Evolutionary conservation across 1,284 basidiomycete species (phyloP).

Genomic region (Tranzscheliella williamsii): DNA sequence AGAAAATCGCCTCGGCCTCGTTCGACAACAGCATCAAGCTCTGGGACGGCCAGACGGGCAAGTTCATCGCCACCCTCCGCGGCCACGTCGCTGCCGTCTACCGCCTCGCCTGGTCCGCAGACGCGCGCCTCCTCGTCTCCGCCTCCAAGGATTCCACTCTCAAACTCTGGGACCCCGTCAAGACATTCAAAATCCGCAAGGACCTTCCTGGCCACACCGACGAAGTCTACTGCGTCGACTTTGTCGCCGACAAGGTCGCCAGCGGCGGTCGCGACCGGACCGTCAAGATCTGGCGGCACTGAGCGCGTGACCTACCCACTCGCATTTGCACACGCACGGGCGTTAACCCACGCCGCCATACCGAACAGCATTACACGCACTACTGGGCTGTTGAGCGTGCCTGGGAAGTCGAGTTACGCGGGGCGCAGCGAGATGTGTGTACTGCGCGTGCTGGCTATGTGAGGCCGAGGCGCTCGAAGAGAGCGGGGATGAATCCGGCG

Average conservation of each 20-base stretch:
- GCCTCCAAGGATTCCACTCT: conserved; percentile 94
- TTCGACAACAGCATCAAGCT: conserved; percentile 90
- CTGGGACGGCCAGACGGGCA: conserved; percentile 81
- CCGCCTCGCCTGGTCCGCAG: conserved; percentile 89
- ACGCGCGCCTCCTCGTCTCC: conserved; percentile 85
- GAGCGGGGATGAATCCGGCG: conserved; percentile 32
- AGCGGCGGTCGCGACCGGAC: conserved; percentile 78
- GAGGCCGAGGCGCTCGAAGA: conserved; percentile 38
- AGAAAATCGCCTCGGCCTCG: conserved; percentile 85
- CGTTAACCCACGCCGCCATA: no score
- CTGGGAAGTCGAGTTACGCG: no score
- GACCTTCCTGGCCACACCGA: conserved; percentile 95
- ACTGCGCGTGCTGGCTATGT: conserved; percentile 1
- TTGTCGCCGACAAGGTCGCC: conserved; percentile 85
- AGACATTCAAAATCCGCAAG: conserved; percentile 74
- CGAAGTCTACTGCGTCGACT: conserved; percentile 90
- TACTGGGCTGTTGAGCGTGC: no score
- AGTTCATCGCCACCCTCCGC: conserved; percentile 72
- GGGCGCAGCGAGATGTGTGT: no score
- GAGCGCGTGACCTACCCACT: not conserved
- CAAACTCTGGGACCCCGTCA: conserved; percentile 57
- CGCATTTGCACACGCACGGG: not conserved
- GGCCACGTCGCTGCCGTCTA: conserved; percentile 96
- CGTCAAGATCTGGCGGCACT: conserved; percentile 65
- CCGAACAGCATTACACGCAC: no score